Percentiles rank a stretch among this genome's conserved stretches.
Evolutionary conservation across 129 eudicot genomes (phyloP).

Genomic region (Flaveria bidentis): DNA sequence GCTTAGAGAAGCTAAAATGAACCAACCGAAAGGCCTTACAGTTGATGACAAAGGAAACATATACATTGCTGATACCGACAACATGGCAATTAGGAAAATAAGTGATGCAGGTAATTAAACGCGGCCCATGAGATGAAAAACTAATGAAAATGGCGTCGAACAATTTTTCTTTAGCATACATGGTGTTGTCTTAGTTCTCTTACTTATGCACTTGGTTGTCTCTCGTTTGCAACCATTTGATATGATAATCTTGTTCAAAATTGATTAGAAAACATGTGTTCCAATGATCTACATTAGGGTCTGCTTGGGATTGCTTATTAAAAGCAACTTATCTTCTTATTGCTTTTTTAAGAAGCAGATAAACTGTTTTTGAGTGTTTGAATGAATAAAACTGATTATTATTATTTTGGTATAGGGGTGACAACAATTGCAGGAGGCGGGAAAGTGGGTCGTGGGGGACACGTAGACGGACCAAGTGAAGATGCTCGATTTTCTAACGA

Average conservation of each 20-base stretch:
- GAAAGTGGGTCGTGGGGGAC: conserved; percentile 76
- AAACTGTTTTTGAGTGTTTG: too few species aligned
- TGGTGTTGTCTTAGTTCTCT: not conserved
- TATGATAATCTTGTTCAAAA: not conserved
- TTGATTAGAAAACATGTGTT: conserved; percentile 16
- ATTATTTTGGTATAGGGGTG: conserved; percentile 53
- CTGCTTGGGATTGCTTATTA: not conserved
- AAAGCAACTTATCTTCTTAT: too few species aligned
- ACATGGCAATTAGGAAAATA: conserved; percentile 89
- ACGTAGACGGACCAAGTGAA: conserved; percentile 97
- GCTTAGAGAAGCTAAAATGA: conserved; percentile 85
- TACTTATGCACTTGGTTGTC: not conserved
- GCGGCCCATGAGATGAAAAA: too few species aligned
- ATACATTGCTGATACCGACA: conserved; percentile 82
- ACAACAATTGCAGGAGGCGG: conserved; percentile 98
- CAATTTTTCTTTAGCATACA: not conserved
- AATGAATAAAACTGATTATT: not conserved
- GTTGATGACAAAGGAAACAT: conserved; percentile 93
- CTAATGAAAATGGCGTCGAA: too few species aligned
- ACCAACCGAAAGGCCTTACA: conserved; percentile 90
- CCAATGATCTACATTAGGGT: not conserved
- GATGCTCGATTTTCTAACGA: conserved; percentile 92
- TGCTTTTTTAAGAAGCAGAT: too few species aligned
- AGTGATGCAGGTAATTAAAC: conserved; percentile 67
- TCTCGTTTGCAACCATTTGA: conserved; percentile 15